phyloP scores from a whole-genome alignment of 1,139 yeast species.

The Suhomyces atakaporum region DNA sequence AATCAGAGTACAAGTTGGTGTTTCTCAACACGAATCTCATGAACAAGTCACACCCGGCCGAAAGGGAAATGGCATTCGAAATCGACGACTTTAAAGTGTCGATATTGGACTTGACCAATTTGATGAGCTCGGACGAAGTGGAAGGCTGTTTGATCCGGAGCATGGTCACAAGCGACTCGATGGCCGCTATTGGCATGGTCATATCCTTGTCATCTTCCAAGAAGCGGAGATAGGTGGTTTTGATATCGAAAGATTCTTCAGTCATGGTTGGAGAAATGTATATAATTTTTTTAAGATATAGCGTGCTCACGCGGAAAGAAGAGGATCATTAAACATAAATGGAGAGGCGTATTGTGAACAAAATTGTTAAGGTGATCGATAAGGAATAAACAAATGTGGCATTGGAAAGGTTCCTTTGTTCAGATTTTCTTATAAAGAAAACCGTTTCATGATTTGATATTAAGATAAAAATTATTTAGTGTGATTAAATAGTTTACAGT shows the following conservation, averaged over 20 bases:
- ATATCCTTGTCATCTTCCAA: constrained; percentile 86
- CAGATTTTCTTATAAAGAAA: too few species aligned
- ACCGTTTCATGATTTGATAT: too few species aligned
- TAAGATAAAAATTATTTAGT: too few species aligned
- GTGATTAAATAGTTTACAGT: too few species aligned
- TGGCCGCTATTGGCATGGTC: constrained; percentile 99
- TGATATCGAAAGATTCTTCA: constrained; percentile 67
- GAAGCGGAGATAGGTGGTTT: constrained; percentile 73
- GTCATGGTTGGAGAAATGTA: constrained; percentile 16
- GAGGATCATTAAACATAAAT: too few species aligned
- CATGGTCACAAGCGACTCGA: constrained; percentile 87
- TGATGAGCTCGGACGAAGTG: constrained; percentile 91
- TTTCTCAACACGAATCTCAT: constrained; percentile 90
- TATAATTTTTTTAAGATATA: constrained; percentile 4
- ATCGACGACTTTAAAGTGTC: constrained; percentile 73
- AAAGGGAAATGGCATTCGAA: constrained; percentile 85
- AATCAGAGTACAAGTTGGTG: constrained; percentile 85
- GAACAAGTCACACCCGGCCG: constrained; percentile 97
- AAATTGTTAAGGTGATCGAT: too few species aligned
- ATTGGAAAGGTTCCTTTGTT: too few species aligned
- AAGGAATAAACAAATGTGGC: too few species aligned
- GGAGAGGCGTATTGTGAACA: too few species aligned
- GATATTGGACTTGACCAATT: constrained; percentile 74
- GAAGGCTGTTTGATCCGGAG: constrained; percentile 80
- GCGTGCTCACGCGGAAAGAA: constrained; percentile 2